Conservation (phyloP, 768 basidiomycete genomes). For the Terana coerulea region DNA sequence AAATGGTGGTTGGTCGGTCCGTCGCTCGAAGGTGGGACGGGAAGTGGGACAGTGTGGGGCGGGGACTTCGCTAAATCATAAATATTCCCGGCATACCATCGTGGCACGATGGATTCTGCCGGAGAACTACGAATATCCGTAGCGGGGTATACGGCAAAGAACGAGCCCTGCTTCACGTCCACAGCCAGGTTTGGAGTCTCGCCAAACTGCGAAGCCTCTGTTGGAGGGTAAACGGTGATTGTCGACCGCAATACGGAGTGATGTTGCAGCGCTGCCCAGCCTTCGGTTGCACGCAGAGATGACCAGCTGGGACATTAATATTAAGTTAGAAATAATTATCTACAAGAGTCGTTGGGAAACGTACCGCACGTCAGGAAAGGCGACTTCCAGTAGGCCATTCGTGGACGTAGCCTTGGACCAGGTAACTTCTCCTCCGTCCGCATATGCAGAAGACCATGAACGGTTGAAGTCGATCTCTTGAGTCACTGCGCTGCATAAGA, state of each 20-base stretch:
- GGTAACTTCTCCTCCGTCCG: slow-evolving; percentile 53
- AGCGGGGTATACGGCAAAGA: slow-evolving; percentile 63
- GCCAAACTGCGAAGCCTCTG: neutral
- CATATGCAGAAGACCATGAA: slow-evolving; percentile 65
- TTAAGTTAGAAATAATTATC: neutral
- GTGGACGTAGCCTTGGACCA: slow-evolving; percentile 49
- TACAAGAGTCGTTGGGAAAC: slow-evolving; percentile 4
- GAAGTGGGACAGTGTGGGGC: slow-evolving; percentile 47
- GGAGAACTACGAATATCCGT: slow-evolving; percentile 18
- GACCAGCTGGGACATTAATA: slow-evolving; percentile 52
- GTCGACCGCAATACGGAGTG: slow-evolving; percentile 66
- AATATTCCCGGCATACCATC: slow-evolving; percentile 88
- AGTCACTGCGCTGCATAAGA: slow-evolving; percentile 36
- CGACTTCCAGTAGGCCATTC: slow-evolving; percentile 52
- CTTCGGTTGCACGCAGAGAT: slow-evolving; percentile 68
- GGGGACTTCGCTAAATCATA: slow-evolving; percentile 60
- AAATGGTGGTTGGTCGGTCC: slow-evolving; percentile 57
- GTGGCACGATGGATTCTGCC: slow-evolving; percentile 30
- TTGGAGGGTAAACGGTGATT: slow-evolving; percentile 53
- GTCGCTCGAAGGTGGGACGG: slow-evolving; percentile 37
- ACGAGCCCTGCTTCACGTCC: slow-evolving; percentile 67
- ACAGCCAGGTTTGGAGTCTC: slow-evolving; percentile 47
- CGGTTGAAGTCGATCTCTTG: slow-evolving; percentile 44
- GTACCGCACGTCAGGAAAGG: slow-evolving; percentile 61
- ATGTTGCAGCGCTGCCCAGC: slow-evolving; percentile 86